Evolutionary conservation across 257 asterid species (phyloP).

Genomic region (Anisodus tanguticus): DNA sequence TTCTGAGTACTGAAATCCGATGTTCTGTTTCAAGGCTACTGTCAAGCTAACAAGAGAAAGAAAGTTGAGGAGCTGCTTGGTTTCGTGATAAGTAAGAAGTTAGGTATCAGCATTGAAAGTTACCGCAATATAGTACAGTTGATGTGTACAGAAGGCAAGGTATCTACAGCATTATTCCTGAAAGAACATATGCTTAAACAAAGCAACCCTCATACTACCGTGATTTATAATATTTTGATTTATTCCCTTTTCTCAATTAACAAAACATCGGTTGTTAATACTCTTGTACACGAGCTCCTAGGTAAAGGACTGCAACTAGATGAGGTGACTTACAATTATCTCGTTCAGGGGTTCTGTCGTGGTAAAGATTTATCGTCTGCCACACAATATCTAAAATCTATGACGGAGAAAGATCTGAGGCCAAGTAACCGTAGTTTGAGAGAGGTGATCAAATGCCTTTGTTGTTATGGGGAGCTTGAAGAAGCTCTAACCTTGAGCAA

Average conservation of each 20-base stretch:
- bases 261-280: constrained; percentile 41
- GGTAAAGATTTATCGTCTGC: constrained; percentile 48
- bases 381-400: constrained; percentile 49
- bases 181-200: constrained; percentile 57
- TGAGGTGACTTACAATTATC: constrained; percentile 54
- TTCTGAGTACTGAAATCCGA: constrained; percentile 46
- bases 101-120: constrained; percentile 56
- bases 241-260: constrained; percentile 52
- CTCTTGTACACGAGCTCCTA: constrained; percentile 44
- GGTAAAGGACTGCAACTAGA: constrained; percentile 56
- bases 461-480: constrained; percentile 46
- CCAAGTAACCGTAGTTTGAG: constrained; percentile 71
- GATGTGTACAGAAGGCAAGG: constrained; percentile 49
- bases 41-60: constrained; percentile 44
- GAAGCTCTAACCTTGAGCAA: constrained; percentile 62
- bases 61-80: constrained; percentile 60
- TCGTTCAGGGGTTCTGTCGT: constrained; percentile 54
- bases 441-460: constrained; percentile 51
- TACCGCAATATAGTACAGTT: constrained; percentile 53
- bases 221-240: constrained; percentile 58
- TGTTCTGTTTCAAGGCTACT: constrained; percentile 52
- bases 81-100: constrained; percentile 50
- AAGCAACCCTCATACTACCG: constrained; percentile 45
- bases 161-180: constrained; percentile 51
- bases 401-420: constrained; percentile 57